These are phyloP conservation scores for Pseudogymnoascus sp. DNA, from an alignment of 2,329 filamentous ascomycete species.

Conservation along the genomic window DNA sequence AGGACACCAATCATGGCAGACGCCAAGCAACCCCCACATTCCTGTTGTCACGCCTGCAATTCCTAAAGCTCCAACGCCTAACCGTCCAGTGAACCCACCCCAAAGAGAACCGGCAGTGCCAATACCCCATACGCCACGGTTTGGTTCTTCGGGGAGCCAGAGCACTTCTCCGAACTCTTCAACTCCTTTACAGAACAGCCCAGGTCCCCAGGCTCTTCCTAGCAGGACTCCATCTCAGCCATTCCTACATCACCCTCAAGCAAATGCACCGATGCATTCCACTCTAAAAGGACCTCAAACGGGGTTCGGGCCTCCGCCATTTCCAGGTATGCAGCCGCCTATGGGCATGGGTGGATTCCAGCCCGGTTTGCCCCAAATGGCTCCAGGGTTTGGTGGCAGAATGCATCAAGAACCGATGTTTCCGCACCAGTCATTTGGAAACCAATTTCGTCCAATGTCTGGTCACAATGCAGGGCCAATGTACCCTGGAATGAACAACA, in stretches of 20 bases:
- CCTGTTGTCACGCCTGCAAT: conserved; percentile 71
- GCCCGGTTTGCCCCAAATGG: conserved; percentile 33
- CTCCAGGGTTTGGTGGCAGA: conserved; percentile 36
- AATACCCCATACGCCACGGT: conserved; percentile 63
- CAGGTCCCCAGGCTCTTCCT: conserved; percentile 53
- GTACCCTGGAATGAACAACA: conserved; percentile 53
- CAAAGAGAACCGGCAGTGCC: conserved; percentile 63
- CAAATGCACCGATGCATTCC: conserved; percentile 55
- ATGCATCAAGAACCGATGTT: conserved; percentile 45
- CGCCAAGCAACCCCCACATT: conserved; percentile 67
- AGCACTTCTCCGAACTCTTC: conserved; percentile 52
- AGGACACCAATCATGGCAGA: conserved; percentile 51
- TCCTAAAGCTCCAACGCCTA: conserved; percentile 75
- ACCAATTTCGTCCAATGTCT: conserved; percentile 48
- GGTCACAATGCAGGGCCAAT: conserved; percentile 43
- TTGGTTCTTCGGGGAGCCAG: conserved; percentile 47
- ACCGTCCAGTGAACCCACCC: conserved; percentile 63
- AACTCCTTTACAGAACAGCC: conserved; percentile 59
- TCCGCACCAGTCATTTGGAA: conserved; percentile 43
- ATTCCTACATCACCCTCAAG: conserved; percentile 50
- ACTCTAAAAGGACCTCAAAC: conserved; percentile 52
- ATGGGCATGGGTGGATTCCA: conserved; percentile 51
- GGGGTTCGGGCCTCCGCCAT: conserved; percentile 34
- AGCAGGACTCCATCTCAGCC: conserved; percentile 49
- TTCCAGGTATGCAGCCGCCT: conserved; percentile 40